Conservation (phyloP, 345 rosid species). For the Turritis glabra region DNA sequence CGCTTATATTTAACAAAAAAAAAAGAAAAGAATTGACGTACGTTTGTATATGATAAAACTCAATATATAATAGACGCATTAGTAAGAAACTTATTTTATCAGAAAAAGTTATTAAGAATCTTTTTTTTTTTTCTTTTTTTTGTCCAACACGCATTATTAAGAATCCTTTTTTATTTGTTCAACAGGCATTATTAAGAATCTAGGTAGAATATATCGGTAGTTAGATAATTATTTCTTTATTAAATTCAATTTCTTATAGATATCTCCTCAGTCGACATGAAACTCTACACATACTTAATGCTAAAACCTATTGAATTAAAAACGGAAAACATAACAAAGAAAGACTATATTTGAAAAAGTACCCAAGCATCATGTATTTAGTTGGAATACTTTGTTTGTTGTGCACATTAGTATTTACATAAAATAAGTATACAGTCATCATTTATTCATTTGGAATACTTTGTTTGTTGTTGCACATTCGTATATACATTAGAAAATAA, state of each 20-base stretch:
- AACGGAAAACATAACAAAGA: conserved; percentile 2
- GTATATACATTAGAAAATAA: no score
- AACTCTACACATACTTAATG: conserved; percentile 13
- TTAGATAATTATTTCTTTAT: not conserved
- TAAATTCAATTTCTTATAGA: not conserved
- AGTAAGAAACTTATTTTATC: not conserved
- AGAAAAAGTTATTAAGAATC: not conserved
- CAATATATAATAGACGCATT: conserved; percentile 13
- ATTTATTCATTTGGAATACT: not conserved
- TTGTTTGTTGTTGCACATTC: not conserved
- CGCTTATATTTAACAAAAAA: not conserved
- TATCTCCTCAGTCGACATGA: not conserved
- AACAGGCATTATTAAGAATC: no score
- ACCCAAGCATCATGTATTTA: conserved; percentile 16
- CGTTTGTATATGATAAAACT: not conserved
- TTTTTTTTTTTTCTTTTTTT: no score
- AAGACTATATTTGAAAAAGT: conserved; percentile 6
- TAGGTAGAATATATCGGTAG: conserved; percentile 11
- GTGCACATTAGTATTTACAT: not conserved
- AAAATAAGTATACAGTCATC: not conserved
- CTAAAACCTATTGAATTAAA: not conserved
- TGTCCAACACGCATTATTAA: no score
- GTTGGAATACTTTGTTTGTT: conserved; percentile 18
- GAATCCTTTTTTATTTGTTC: no score
- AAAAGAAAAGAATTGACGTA: not conserved